Base-by-base conservation (phyloP, 345 rosid genomes). In the Raphanus sativus region DNA sequence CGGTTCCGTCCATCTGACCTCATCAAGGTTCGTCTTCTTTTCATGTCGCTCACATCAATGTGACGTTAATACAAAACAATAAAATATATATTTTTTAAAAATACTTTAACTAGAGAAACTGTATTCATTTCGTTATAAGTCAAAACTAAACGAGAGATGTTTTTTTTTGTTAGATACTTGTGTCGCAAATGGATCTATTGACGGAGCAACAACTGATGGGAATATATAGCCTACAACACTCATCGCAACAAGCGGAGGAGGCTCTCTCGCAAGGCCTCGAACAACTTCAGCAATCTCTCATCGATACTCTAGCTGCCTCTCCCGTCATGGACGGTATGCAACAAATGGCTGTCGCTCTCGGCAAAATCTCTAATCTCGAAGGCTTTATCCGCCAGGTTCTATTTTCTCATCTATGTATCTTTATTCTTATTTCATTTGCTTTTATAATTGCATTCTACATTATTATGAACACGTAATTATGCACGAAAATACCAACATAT, bases 141-240 rank as follows among this genome's bases (percentile, higher is more conserved):
- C 59, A 12, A 36, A 58, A 15, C 45, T 45, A 72, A 76, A 75
- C 1, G 26, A 74, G 13, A 30, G 10, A 26, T 6, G 1, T 67
- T 26, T 11, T 2, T 38, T 9, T 77, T 50, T 62, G 30, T 54
- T 33, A 87, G 98, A 91, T 92, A 91, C 73, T 95, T 78, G 87
- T 86, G 48, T 33, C 90, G 3, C 99, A 95, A 75, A 68, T 95
- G 74, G 98, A 92, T 81, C 88, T 90, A 9, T 83, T 95, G 71
- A 95, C 97, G 60, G 97, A 95, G 67, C 99, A 92, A 75, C 99
- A 95, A 76, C 73, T 91, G 26, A 87, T 92, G 93, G 99, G 98
- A 45, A 89, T 95, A 9, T 95, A 84, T 84, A 88, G 90, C 81
- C 89, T 95, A 56, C 99, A 91, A 81, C 97, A 92, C 38, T 92